Percentiles rank a stretch among this genome's conserved stretches.
These are phyloP conservation scores for Sicyos baderoa DNA, from an alignment of 306 rosid species.

Conservation along the genomic window DNA sequence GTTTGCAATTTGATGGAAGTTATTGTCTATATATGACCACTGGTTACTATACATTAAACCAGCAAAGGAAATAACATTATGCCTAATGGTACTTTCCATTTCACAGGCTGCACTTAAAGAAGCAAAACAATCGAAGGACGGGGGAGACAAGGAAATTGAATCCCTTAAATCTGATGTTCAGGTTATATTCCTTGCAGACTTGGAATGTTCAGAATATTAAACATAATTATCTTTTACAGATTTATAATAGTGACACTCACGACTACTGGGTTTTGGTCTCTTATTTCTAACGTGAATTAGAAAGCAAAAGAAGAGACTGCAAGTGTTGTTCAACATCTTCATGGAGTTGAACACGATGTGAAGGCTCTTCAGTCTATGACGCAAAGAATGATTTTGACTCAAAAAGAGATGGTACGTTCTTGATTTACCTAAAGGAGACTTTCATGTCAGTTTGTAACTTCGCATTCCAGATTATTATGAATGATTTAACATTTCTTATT, in stretches of 20 bases:
- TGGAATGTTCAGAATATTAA: constrained; percentile 1
- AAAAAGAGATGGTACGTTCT: constrained; percentile 77
- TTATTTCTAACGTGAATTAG: constrained; percentile 32
- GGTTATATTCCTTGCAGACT: constrained; percentile 34
- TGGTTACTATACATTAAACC: background rate
- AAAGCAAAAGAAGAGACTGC: constrained; percentile 60
- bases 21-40: background rate
- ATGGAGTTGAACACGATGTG: constrained; percentile 77
- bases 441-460: constrained; percentile 14
- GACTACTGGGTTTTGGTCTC: constrained; percentile 19
- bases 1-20: constrained; percentile 8
- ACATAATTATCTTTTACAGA: constrained; percentile 5
- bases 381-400: constrained; percentile 95
- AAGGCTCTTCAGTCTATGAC: constrained; percentile 81
- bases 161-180: constrained; percentile 51
- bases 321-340: constrained; percentile 45
- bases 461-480: constrained; percentile 17
- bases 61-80: background rate
- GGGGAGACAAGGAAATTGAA: constrained; percentile 51
- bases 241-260: constrained; percentile 11
- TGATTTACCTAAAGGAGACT: constrained; percentile 18
- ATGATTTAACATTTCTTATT: constrained; percentile 20
- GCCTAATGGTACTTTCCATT: constrained; percentile 16
- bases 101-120: constrained; percentile 78
- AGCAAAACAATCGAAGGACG: constrained; percentile 60